Evolutionary conservation across 2,329 filamentous ascomycete species (phyloP).

Genomic region (Colletotrichum costaricense): DNA sequence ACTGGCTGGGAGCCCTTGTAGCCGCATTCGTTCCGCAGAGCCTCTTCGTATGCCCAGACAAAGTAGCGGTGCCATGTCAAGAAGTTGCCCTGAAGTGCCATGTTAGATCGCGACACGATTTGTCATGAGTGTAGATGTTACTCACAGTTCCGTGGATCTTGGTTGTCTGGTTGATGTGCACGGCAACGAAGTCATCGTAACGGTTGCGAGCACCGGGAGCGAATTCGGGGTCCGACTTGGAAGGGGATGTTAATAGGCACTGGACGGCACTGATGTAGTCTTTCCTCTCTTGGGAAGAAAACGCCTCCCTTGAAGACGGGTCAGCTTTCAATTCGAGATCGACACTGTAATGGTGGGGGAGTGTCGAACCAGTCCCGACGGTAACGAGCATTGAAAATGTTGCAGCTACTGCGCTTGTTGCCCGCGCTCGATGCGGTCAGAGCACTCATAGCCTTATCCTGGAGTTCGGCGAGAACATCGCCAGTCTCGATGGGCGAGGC

Average conservation of each 20-base stretch:
- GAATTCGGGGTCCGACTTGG: conserved; percentile 10
- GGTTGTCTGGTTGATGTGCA: conserved; percentile 32
- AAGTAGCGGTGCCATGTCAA: conserved; percentile 37
- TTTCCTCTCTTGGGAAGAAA: conserved; percentile 38
- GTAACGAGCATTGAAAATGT: conserved; percentile 30
- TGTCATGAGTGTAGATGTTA: fast-evolving
- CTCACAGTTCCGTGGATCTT: conserved; percentile 32
- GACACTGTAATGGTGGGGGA: not conserved
- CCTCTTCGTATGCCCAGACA: conserved; percentile 31
- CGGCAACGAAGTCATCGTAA: conserved; percentile 38
- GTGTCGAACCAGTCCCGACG: conserved; percentile 30
- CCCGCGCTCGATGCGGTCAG: not conserved
- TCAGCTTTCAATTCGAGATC: not conserved
- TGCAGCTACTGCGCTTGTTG: conserved; percentile 25
- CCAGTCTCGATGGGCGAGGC: conserved; percentile 6
- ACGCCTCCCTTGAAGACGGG: conserved; percentile 35
- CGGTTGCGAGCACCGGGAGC: conserved; percentile 30
- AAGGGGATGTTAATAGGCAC: conserved; percentile 28
- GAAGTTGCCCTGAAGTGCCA: conserved; percentile 10
- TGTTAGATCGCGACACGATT: not conserved
- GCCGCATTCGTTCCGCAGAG: conserved; percentile 33
- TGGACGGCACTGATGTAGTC: conserved; percentile 36
- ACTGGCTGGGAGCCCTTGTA: conserved; percentile 36
- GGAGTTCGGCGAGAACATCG: conserved; percentile 18
- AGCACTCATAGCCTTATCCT: conserved; percentile 8